These are phyloP conservation scores for Phytophthora meadii DNA, from an alignment of 352 stramenopile species.

Conservation along the genomic window DNA sequence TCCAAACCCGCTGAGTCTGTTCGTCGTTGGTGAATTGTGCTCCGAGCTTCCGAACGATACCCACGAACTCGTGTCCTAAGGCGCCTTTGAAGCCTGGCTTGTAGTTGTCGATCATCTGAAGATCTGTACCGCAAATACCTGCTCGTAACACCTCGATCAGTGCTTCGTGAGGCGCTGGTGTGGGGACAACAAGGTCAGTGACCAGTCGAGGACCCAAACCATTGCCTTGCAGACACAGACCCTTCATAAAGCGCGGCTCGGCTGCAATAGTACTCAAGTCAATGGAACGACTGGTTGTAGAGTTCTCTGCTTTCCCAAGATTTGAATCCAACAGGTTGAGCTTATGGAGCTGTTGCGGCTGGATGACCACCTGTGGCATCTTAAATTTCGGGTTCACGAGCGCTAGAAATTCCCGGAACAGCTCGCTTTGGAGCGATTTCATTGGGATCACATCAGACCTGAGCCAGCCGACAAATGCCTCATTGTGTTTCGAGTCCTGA, in stretches of 20 bases:
- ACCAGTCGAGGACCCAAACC: constrained; percentile 32
- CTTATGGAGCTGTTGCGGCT: constrained; percentile 39
- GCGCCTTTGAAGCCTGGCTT: constrained; percentile 72
- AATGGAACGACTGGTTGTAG: constrained; percentile 28
- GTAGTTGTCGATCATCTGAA: constrained; percentile 81
- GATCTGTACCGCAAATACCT: constrained; percentile 77
- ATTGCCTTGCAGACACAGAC: constrained; percentile 56
- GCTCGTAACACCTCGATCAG: constrained; percentile 68
- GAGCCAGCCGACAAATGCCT: constrained; percentile 55
- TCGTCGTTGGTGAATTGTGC: constrained; percentile 30
- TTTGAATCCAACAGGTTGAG: constrained; percentile 25
- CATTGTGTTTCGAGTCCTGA: constrained; percentile 31
- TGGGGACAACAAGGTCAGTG: constrained; percentile 49
- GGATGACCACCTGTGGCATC: constrained; percentile 46
- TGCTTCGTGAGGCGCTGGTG: constrained; percentile 46
- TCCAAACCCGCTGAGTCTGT: constrained; percentile 36
- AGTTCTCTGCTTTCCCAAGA: constrained; percentile 24
- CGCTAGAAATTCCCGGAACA: constrained; percentile 48
- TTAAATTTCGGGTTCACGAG: constrained; percentile 50
- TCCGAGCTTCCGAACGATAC: constrained; percentile 75
- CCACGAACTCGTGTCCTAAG: constrained; percentile 92
- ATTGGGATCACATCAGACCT: constrained; percentile 56
- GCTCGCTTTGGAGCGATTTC: constrained; percentile 41
- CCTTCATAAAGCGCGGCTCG: constrained; percentile 49
- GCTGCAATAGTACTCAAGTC: constrained; percentile 15